Evolutionary conservation across 208 protist species (phyloP).

Genomic region (Trichomonas gallinae): DNA sequence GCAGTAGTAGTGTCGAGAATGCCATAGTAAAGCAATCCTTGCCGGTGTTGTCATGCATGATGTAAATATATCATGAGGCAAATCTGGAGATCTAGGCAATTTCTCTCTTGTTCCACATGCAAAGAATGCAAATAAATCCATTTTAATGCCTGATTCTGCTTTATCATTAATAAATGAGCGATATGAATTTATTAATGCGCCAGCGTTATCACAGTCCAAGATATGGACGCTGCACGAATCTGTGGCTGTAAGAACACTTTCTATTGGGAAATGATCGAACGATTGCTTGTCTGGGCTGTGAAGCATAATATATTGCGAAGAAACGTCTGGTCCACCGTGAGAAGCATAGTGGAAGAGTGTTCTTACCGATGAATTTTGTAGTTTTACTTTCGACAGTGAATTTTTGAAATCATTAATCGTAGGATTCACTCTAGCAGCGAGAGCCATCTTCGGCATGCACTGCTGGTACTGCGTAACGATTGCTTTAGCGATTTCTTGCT

Average conservation of each 20-base stretch:
- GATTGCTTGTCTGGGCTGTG: not conserved
- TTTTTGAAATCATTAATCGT: not conserved
- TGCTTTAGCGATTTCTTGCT: not conserved
- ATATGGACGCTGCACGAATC: not conserved
- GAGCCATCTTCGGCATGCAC: not conserved
- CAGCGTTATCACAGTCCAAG: not conserved
- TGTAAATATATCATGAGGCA: not conserved
- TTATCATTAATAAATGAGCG: not conserved
- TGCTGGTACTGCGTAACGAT: not conserved
- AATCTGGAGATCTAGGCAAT: not conserved
- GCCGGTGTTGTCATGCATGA: constrained; percentile 1
- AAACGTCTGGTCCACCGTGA: not conserved
- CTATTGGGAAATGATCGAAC: not conserved
- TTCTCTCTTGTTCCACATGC: not conserved
- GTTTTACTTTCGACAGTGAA: not conserved
- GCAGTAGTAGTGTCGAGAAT: not conserved
- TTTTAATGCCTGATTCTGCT: not conserved
- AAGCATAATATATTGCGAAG: not conserved
- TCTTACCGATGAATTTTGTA: not conserved
- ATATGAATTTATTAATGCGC: not conserved
- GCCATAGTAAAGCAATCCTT: not conserved
- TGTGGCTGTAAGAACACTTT: not conserved
- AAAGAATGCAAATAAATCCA: not conserved
- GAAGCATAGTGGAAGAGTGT: not conserved
- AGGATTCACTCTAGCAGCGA: not conserved